A percentile compares a stretch with the other conserved stretches of the same genome.
Conservation (phyloP, 1,284 basidiomycete species). For the Microbotryum scabiosae region DNA sequence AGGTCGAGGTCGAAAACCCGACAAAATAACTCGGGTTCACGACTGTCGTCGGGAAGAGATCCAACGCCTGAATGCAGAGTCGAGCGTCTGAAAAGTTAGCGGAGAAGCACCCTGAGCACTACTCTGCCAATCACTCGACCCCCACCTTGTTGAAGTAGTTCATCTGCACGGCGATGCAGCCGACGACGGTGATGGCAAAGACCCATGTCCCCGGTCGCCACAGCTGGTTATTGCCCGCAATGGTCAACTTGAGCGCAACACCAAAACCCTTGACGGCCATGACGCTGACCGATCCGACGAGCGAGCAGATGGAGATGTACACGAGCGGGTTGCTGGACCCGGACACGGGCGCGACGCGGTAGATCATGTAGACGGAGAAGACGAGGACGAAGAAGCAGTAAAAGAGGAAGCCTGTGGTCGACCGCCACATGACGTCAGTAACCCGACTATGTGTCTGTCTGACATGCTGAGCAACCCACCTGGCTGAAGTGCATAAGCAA, state of each 20-base stretch:
- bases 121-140: background rate
- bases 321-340: conserved; percentile 82
- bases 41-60: conserved; percentile 85
- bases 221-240: conserved; percentile 92
- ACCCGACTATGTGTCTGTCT: background rate
- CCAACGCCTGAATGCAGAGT: conserved; percentile 55
- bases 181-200: conserved; percentile 72
- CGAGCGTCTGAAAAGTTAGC: background rate
- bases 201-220: conserved; percentile 89
- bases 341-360: conserved; percentile 72
- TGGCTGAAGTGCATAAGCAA: conserved; percentile 79
- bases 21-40: conserved; percentile 98
- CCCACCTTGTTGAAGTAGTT: conserved; percentile 89
- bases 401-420: conserved; percentile 63
- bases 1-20: conserved; percentile 92
- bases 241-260: conserved; percentile 88
- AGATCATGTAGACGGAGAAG: conserved; percentile 80
- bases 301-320: conserved; percentile 87
- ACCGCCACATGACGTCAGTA: background rate
- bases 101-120: background rate
- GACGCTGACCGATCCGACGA: conserved; percentile 77
- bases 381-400: conserved; percentile 80
- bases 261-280: conserved; percentile 97
- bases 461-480: conserved; percentile 47
- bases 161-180: conserved; percentile 79